These are phyloP conservation scores for Mariannaea sp. DNA, from an alignment of 2,329 filamentous ascomycete genomes.

Conservation along the genomic window DNA sequence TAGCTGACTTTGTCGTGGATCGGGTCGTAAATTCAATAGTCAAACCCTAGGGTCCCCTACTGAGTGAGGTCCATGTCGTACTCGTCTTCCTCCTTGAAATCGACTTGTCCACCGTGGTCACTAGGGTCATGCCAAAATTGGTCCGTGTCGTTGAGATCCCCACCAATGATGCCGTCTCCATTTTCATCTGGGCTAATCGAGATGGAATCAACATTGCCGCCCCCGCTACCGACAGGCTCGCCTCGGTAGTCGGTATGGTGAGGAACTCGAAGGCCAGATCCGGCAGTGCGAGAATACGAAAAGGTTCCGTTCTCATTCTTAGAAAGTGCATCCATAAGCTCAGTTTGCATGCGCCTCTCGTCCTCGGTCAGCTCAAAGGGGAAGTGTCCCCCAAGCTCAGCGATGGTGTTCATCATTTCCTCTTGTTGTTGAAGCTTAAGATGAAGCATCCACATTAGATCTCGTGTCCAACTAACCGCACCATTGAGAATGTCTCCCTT, in stretches of 20 bases:
- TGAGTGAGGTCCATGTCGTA: conserved; percentile 77
- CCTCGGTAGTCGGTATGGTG: conserved; percentile 92
- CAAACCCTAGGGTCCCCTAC: conserved; percentile 21
- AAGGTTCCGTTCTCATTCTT: conserved; percentile 79
- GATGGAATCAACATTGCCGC: conserved; percentile 44
- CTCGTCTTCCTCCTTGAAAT: conserved; percentile 95
- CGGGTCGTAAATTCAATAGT: conserved; percentile 10
- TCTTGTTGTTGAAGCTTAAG: conserved; percentile 89
- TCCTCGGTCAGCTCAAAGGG: conserved; percentile 88
- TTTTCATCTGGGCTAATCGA: conserved; percentile 48
- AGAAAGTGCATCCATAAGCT: conserved; percentile 83
- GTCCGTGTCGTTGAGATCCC: conserved; percentile 56
- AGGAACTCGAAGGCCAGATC: conserved; percentile 86
- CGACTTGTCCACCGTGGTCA: conserved; percentile 73
- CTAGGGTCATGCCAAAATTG: conserved; percentile 72
- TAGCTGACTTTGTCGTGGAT: background rate
- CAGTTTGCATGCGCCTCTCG: conserved; percentile 92
- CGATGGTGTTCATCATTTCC: conserved; percentile 77
- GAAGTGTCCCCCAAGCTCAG: conserved; percentile 72
- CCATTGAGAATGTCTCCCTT: conserved; percentile 99
- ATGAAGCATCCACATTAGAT: conserved; percentile 96
- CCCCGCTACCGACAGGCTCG: conserved; percentile 65
- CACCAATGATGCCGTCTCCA: conserved; percentile 43
- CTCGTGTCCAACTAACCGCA: conserved; percentile 93
- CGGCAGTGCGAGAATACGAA: conserved; percentile 80